Evolutionary conservation across 495 filamentous ascomycete species (phyloP).

Genomic region (Cercophora sp.): DNA sequence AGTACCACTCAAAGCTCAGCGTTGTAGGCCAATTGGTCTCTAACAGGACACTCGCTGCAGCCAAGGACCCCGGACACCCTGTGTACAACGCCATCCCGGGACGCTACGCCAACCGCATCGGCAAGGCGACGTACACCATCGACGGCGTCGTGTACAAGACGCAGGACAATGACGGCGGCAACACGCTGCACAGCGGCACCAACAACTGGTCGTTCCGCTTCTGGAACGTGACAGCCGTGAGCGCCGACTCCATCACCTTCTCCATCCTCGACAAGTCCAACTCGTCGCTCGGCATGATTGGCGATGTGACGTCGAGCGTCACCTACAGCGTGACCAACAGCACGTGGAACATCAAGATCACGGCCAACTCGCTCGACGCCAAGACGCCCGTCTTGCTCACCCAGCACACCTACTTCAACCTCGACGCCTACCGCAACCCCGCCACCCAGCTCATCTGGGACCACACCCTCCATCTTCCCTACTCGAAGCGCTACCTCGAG

Average conservation of each 20-base stretch:
- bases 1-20: conserved; percentile 7
- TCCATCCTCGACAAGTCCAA: conserved; percentile 60
- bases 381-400: conserved; percentile 63
- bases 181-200: conserved; percentile 57
- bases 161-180: conserved; percentile 51
- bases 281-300: conserved; percentile 68
- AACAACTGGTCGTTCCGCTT: conserved; percentile 57
- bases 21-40: no score
- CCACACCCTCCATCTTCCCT: conserved; percentile 67
- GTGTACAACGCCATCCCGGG: conserved; percentile 51
- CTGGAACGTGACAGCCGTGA: conserved; percentile 53
- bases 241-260: conserved; percentile 72
- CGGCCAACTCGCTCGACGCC: conserved; percentile 44
- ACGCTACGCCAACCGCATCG: conserved; percentile 55
- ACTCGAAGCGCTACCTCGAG: conserved; percentile 63
- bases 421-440: conserved; percentile 67
- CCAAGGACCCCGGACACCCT: conserved; percentile 45
- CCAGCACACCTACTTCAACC: conserved; percentile 84
- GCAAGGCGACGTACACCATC: conserved; percentile 49
- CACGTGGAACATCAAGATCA: conserved; percentile 53
- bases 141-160: conserved; percentile 47
- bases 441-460: conserved; percentile 61
- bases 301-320: conserved; percentile 65
- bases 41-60: no score
- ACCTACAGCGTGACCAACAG: conserved; percentile 59